Percentiles rank a stretch among this genome's conserved stretches.
phyloP scores from a whole-genome alignment of 768 basidiomycete species.

The Phylloporus sp. region DNA sequence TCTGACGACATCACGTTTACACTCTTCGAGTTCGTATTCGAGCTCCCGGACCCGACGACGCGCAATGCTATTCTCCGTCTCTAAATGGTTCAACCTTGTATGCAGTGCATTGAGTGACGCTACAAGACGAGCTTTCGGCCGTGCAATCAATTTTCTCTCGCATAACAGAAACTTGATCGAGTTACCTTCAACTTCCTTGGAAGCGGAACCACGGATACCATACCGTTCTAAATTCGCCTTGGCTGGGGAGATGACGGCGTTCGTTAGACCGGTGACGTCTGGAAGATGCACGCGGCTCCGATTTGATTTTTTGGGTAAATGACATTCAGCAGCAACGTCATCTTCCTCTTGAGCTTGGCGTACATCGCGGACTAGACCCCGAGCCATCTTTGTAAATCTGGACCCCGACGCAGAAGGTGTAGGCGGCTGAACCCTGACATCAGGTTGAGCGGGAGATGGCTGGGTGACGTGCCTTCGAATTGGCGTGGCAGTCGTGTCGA shows the following conservation, averaged over 20 bases:
- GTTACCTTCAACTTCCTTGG: slow-evolving; percentile 62
- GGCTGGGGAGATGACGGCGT: slow-evolving; percentile 69
- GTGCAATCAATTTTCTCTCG: not conserved
- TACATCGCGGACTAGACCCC: slow-evolving; percentile 52
- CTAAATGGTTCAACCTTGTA: slow-evolving; percentile 63
- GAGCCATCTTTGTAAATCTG: slow-evolving; percentile 56
- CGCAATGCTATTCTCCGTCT: slow-evolving; percentile 78
- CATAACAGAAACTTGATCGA: slow-evolving; percentile 5
- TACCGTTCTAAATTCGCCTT: slow-evolving; percentile 50
- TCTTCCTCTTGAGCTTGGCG: slow-evolving; percentile 35
- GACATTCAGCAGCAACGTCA: slow-evolving; percentile 3
- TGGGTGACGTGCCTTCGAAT: slow-evolving; percentile 24
- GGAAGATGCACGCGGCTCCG: slow-evolving; percentile 56
- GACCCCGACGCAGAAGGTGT: slow-evolving; percentile 54
- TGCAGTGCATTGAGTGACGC: slow-evolving; percentile 61
- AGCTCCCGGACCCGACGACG: slow-evolving; percentile 80
- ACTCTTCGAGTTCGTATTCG: slow-evolving; percentile 79
- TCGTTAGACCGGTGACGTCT: slow-evolving; percentile 81
- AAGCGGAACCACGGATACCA: slow-evolving; percentile 42
- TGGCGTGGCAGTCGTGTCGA: slow-evolving; percentile 26
- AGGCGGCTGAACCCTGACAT: slow-evolving; percentile 53
- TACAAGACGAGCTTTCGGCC: slow-evolving; percentile 50
- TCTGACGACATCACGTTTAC: slow-evolving; percentile 68
- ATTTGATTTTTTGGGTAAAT: slow-evolving; percentile 20
- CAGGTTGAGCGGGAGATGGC: slow-evolving; percentile 35